Evolutionary conservation across 306 rosid species (phyloP).

Genomic region (Prunus davidiana): DNA sequence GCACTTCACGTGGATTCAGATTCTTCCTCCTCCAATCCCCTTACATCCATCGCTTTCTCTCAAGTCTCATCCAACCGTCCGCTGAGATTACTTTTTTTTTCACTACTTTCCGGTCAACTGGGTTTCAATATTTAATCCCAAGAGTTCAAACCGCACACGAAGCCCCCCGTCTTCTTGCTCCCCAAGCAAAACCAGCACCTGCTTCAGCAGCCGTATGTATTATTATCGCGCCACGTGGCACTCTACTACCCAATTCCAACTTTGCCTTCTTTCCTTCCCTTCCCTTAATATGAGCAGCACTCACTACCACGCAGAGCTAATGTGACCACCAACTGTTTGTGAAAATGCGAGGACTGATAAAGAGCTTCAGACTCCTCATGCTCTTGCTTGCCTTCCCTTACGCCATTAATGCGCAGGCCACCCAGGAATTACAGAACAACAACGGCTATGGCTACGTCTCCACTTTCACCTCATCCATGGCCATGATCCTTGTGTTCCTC

Average conservation of each 20-base stretch:
- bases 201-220: not conserved
- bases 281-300: not conserved
- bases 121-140: not conserved
- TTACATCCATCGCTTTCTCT: not conserved
- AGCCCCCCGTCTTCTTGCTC: conserved; percentile 6
- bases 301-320: not conserved
- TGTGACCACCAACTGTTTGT: not conserved
- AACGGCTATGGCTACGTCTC: conserved; percentile 16
- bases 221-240: not conserved
- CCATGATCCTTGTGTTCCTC: conserved; percentile 33
- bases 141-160: not conserved
- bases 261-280: not conserved
- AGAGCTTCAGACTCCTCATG: not conserved
- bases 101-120: not conserved
- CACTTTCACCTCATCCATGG: conserved; percentile 44
- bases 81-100: not conserved
- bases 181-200: conserved; percentile 3
- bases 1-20: not conserved
- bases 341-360: not conserved
- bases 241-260: not conserved
- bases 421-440: conserved; percentile 24
- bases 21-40: not conserved
- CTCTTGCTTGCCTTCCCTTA: not conserved
- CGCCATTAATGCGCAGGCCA: conserved; percentile 35
- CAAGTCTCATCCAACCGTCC: conserved; percentile 6